Evolutionary conservation across 176 grass and related monocot genomes (phyloP), one percentile per base, ranked within the genome.

Genomic region (Dendrocalamus sinicus): DNA sequence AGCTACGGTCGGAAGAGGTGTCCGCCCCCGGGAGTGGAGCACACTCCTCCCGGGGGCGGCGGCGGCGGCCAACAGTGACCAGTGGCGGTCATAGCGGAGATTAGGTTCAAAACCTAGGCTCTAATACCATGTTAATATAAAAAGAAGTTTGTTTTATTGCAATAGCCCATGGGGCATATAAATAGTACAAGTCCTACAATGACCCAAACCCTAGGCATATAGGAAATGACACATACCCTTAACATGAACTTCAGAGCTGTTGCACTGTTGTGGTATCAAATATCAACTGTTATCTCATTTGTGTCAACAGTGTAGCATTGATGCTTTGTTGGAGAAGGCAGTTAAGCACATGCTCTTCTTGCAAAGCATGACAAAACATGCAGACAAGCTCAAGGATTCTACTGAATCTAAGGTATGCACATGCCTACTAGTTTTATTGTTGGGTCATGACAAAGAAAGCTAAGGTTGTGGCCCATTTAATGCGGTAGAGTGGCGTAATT

Each of bases 331-430:
- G 81, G 93, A 95, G 84, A 95, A 95, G 81, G 93, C 91, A 55
- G 89, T 95, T 83, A 95, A 95, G 85, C 93, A 95, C 81, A 93
- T 95, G 91, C 89, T 95, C 75, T 95, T 95, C 90, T 91, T 95
- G 74, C 93, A 95, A 86, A 95, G 93, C 48, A 81, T 92, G 73
- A 91, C 89, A 54, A 91, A 91, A 77, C 84, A 95, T 77, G 93
- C 86, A 50, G 93, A 93, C 64, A 95, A 91, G 69, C 91, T 95
- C 77, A 95, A 93, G 84, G 84, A 93, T 77, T 84, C 86, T 76
- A 78, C 84, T 19, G 91, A 93, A 80, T 90, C 86, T 52, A 95
- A 95, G 91, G 93, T 93, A 89, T 68, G 70, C 4, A 50, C 43
- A 51, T 87, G 50, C 44, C 23, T 73, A 57, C 72, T 32, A 77